phyloP scores from a whole-genome alignment of 495 filamentous ascomycete species.

The Chlorociboria aeruginascens region DNA sequence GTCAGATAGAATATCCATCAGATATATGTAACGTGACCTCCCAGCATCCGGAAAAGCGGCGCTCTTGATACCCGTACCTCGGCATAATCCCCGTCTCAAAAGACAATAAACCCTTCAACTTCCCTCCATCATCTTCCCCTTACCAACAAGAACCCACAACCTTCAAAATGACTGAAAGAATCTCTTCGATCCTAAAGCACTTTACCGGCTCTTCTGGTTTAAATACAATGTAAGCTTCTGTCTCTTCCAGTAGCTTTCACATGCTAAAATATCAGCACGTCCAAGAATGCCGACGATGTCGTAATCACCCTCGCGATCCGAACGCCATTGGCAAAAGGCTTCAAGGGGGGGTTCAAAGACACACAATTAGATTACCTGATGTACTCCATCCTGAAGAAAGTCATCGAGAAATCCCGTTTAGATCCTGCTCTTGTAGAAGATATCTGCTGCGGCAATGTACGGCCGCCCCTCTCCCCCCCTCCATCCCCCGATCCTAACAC shows the following conservation, averaged over 20 bases:
- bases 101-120: background rate
- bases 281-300: constrained; percentile 91
- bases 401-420: constrained; percentile 59
- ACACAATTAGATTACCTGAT: constrained; percentile 79
- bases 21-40: too few relatives aligned
- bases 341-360: constrained; percentile 89
- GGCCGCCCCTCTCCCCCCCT: constrained; percentile 14
- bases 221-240: constrained; percentile 55
- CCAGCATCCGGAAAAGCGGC: too few relatives aligned
- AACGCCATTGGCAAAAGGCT: constrained; percentile 65
- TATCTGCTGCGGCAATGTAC: constrained; percentile 83
- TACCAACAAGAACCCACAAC: background rate
- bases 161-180: constrained; percentile 66
- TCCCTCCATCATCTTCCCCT: background rate
- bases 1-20: too few relatives aligned
- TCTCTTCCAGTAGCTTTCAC: constrained; percentile 1
- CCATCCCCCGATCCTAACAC: background rate
- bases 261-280: constrained; percentile 45
- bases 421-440: constrained; percentile 82
- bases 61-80: too few relatives aligned
- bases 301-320: constrained; percentile 80
- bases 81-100: too few relatives aligned
- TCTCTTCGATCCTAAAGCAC: constrained; percentile 80
- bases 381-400: constrained; percentile 66
- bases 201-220: constrained; percentile 57